Base-by-base conservation (phyloP, 2,329 filamentous ascomycete genomes). In the Penicillium crustosum region DNA sequence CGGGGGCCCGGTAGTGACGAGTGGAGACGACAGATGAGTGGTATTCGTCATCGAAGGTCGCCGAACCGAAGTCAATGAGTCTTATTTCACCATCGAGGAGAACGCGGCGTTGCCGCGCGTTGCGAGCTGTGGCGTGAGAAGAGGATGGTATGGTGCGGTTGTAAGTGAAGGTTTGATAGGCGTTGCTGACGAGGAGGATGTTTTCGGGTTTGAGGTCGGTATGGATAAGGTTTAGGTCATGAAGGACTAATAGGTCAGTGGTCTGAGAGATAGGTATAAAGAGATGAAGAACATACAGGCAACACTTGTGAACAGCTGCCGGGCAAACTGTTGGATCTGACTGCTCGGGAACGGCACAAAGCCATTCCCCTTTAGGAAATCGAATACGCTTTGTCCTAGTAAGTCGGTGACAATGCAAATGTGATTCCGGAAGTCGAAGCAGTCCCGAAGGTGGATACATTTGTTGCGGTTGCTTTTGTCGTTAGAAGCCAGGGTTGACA, bases 311-410 rank as follows among this genome's bases (percentile, higher is more conserved):
- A 99, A 90, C 17, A 99, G 81, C 73, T 99, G 94, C 49, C 93
- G 87, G 48, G 94, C 94, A 81, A 99, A 97, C 73, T 86, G 93
- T 75, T 97, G 94, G 58, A 99, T 99, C 76, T 99, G 94, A 65
- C 93, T 97, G 81, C 95, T 97, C 13, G 94, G 94, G 70, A 99
- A 99, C 0, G 94, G 94, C 19, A 96, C 92, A 71, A 99, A 99
- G 63, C 86, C 85, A 71, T 97, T 97, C 70, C 89, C 88, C 79
- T 99, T 99, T 48, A 99, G 82, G 68, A 99, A 99, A 77, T 99
- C 94, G 73, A 99, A 99, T 52, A 99, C 93, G 68, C 93, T 97
- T 71, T 97, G 93, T 48, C 93, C 93, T 33, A 97, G 84, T 17
- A 89, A 77, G 71, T 89, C 86, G 15, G 86, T 89, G 67, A 89